These are phyloP conservation scores for Oenanthe sinensis DNA, from an alignment of 129 eudicot genomes.

Conservation along the genomic window DNA sequence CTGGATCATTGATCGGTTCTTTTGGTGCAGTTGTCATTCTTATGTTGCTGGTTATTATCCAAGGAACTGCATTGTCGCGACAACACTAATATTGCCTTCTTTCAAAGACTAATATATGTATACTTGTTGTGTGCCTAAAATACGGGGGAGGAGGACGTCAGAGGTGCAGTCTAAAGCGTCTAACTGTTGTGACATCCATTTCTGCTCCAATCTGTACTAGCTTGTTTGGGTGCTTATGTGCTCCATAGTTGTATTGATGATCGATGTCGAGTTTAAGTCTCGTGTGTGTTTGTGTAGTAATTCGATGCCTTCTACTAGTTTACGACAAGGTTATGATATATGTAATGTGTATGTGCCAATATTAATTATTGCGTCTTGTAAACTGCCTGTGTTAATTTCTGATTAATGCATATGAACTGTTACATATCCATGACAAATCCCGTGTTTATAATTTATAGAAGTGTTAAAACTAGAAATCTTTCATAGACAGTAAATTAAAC, in stretches of 20 bases:
- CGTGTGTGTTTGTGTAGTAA: background rate
- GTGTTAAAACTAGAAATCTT: no score
- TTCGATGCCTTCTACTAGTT: background rate
- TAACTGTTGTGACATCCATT: background rate
- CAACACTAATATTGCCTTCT: constrained; percentile 7
- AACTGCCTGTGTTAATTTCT: background rate
- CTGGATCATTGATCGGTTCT: constrained; percentile 82
- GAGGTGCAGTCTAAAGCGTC: background rate
- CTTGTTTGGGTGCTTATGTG: background rate
- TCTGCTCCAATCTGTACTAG: background rate
- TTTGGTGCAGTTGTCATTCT: constrained; percentile 50
- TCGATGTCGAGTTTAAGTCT: background rate
- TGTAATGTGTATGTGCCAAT: background rate
- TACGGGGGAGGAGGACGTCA: background rate
- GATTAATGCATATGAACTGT: background rate
- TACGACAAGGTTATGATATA: background rate
- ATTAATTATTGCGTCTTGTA: background rate
- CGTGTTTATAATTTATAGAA: no score
- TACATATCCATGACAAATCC: no score
- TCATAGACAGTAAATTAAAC: no score
- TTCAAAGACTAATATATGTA: background rate
- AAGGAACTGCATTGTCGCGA: constrained; percentile 52
- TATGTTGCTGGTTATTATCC: constrained; percentile 44
- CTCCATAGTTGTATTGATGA: background rate
- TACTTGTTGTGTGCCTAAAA: background rate